phyloP scores from a whole-genome alignment of 805 yeast species.

The Zygosaccharomyces bisporus region DNA sequence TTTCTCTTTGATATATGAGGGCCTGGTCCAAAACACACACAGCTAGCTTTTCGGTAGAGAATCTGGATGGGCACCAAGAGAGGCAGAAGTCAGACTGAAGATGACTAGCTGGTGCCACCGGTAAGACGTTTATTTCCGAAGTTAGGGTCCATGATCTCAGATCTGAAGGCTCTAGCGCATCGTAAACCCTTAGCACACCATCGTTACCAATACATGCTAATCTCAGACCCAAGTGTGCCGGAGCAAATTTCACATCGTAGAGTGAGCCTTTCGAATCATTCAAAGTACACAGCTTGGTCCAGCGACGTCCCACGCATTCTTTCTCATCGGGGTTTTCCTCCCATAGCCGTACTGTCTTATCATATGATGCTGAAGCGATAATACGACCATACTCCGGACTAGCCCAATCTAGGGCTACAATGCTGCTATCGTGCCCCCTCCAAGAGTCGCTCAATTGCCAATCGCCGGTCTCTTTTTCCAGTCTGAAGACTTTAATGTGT shows the following conservation, averaged over 20 bases:
- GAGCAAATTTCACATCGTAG: slow-evolving; percentile 87
- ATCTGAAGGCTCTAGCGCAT: slow-evolving; percentile 86
- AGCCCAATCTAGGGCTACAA: slow-evolving; percentile 85
- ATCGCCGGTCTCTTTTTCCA: slow-evolving; percentile 57
- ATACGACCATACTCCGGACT: slow-evolving; percentile 90
- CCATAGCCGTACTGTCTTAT: slow-evolving; percentile 85
- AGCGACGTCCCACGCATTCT: slow-evolving; percentile 74
- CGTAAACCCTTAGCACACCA: slow-evolving; percentile 80
- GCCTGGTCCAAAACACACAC: slow-evolving; percentile 88
- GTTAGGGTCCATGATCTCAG: slow-evolving; percentile 76
- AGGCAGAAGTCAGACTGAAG: slow-evolving; percentile 81
- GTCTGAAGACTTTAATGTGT: slow-evolving; percentile 82
- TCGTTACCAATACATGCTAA: slow-evolving; percentile 87
- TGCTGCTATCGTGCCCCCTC: slow-evolving; percentile 91
- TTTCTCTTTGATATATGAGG: slow-evolving; percentile 59
- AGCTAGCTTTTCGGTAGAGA: slow-evolving; percentile 72
- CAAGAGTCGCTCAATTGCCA: slow-evolving; percentile 89
- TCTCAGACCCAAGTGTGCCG: slow-evolving; percentile 74
- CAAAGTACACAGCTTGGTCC: slow-evolving; percentile 71
- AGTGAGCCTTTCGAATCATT: slow-evolving; percentile 87
- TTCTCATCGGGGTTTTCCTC: slow-evolving; percentile 81
- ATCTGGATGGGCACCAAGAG: slow-evolving; percentile 88
- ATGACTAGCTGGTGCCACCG: slow-evolving; percentile 70
- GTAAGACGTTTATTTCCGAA: slow-evolving; percentile 63
- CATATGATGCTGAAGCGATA: slow-evolving; percentile 84